Conservation (phyloP, 179 eudicot species). For the Patellifolia procumbens region DNA sequence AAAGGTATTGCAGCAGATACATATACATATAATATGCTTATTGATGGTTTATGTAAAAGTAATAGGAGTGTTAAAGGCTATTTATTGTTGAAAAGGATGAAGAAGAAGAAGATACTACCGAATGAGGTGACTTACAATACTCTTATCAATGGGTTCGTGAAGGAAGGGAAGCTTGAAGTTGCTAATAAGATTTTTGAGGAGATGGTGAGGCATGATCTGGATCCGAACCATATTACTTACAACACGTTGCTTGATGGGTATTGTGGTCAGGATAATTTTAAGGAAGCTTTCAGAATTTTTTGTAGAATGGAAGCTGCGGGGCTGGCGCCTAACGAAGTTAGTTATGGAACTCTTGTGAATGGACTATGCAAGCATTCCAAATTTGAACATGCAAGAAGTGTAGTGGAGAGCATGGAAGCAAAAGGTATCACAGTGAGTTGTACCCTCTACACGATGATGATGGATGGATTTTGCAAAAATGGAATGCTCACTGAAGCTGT, state of each 20-base stretch:
- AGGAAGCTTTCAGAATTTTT: slow-evolving; percentile 58
- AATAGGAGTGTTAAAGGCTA: slow-evolving; percentile 67
- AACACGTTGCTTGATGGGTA: slow-evolving; percentile 76
- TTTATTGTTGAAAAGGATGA: slow-evolving; percentile 68
- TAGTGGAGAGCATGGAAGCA: slow-evolving; percentile 55
- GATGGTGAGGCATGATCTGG: slow-evolving; percentile 54
- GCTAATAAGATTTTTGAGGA: slow-evolving; percentile 63
- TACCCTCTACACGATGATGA: slow-evolving; percentile 59
- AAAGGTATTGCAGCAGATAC: slow-evolving; percentile 68
- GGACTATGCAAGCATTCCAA: slow-evolving; percentile 67
- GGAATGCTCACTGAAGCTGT: slow-evolving; percentile 55
- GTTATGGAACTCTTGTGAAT: slow-evolving; percentile 70
- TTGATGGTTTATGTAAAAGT: slow-evolving; percentile 62
- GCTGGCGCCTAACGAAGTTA: slow-evolving; percentile 59
- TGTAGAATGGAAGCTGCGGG: slow-evolving; percentile 60
- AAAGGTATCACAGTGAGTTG: slow-evolving; percentile 40
- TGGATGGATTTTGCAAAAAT: slow-evolving; percentile 63
- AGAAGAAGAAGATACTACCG: slow-evolving; percentile 57
- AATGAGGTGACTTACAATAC: slow-evolving; percentile 77
- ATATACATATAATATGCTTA: slow-evolving; percentile 67
- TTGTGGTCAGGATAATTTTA: slow-evolving; percentile 53
- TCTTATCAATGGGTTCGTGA: slow-evolving; percentile 68
- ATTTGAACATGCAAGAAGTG: slow-evolving; percentile 57
- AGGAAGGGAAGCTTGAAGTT: slow-evolving; percentile 67
- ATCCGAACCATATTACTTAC: slow-evolving; percentile 59